Conservation (phyloP, 768 basidiomycete species). For the Podaxis sp. region DNA sequence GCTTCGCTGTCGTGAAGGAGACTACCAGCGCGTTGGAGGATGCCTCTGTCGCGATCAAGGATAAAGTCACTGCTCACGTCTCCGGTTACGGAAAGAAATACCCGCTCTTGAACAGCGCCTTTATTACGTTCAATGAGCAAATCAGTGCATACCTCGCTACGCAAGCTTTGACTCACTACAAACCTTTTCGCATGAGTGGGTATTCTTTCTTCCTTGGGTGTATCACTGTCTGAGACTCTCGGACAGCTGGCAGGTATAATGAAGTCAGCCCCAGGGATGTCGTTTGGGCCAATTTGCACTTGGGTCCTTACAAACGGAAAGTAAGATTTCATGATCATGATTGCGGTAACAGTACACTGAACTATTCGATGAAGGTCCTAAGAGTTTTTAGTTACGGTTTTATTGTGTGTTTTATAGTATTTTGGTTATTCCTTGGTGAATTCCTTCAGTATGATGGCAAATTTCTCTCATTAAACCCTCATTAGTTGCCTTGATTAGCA, state of each 20-base stretch:
- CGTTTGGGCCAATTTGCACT: constrained; percentile 84
- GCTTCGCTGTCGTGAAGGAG: constrained; percentile 11
- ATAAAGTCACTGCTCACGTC: constrained; percentile 22
- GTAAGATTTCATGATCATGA: constrained; percentile 21
- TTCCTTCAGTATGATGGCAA: background rate
- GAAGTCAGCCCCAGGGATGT: constrained; percentile 89
- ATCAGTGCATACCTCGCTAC: constrained; percentile 91
- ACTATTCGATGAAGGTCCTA: constrained; percentile 38
- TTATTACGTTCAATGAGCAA: constrained; percentile 90
- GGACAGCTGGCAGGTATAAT: constrained; percentile 54
- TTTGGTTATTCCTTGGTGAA: constrained; percentile 83
- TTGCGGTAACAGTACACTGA: background rate
- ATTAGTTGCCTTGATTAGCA: constrained; percentile 80
- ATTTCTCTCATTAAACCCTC: constrained; percentile 17
- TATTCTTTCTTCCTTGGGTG: constrained; percentile 5
- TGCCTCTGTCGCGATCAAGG: constrained; percentile 12
- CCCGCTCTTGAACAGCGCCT: constrained; percentile 68
- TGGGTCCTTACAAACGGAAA: constrained; percentile 87
- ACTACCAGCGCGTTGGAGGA: constrained; percentile 21
- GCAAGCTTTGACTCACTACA: constrained; percentile 73
- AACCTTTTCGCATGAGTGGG: constrained; percentile 76
- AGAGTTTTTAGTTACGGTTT: constrained; percentile 66
- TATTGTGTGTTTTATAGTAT: constrained; percentile 77
- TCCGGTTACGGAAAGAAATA: constrained; percentile 32
- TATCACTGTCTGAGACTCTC: background rate